Base-by-base conservation (phyloP, 2,329 filamentous ascomycete genomes). In the Fusarium torreyae region DNA sequence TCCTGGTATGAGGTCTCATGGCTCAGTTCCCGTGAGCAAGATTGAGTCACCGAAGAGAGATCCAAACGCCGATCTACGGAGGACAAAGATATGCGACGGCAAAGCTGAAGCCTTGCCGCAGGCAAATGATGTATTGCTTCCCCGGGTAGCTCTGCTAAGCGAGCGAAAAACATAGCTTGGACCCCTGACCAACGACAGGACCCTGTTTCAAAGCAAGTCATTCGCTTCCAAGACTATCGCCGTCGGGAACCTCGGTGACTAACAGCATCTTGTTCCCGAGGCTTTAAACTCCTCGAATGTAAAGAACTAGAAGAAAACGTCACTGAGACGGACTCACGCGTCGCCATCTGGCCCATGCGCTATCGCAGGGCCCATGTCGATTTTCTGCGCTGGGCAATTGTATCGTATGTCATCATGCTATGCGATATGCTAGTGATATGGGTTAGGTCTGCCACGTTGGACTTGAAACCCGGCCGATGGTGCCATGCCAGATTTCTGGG, bases 351-450 rank as follows among this genome's bases (percentile, higher is more conserved):
- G 26, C 6, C n/a, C n/a, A 8, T 5, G 42, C 13, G 31, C 7
- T 24, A 14, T 24, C 42, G 17, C 6, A 42, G 6, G 3, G 7
- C 2, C 2, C 26, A 9, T 26, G 9, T 6, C 13, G 9, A 14
- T 11, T 44, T 43, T 42, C 40, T 22, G 33, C 10, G 42, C 7
- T 44, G 17, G 22, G 20, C 26, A 31, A 52, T 63, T 33, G 36
- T 40, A 55, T 56, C 68, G 45, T 66, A 62, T 56, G 51, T 56
- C 53, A 58, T 71, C 55, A 66, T 70, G 45, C 48, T 50, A 64
- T 60, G 44, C 34, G 20, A 24, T 39, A 51, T 42, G 31, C 59
- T 48, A 11, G 26, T 45, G 26, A 44, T 15, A 57, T 67, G 62
- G 44, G 40, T 51, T 40, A 46, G 42, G 50, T 38, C 33, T 54